Evolutionary conservation across 2,329 filamentous ascomycete genomes (phyloP), one percentile per base, ranked within the genome.

Genomic region (Epichloe festucae): DNA sequence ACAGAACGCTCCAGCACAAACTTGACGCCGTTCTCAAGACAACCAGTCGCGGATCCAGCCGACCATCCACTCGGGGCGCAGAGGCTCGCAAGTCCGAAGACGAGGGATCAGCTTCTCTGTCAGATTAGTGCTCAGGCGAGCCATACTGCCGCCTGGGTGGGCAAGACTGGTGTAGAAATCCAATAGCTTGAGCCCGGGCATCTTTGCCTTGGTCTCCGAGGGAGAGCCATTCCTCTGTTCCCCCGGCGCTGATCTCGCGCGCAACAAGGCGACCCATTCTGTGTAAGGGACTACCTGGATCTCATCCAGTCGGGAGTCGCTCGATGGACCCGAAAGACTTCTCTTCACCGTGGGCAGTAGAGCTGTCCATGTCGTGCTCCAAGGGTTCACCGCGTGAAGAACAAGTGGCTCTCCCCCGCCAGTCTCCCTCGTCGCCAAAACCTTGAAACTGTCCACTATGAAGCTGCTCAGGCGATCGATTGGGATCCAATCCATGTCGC

Each of bases 401-500:
- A 54, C 47, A 23, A 50, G 42, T 5, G 23, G 45, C 14, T n/a
- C 36, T 11, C 7, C 42, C 5, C 7, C 35, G 11, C 12, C 11
- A 10, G 27, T 15, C 21, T 38, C 7, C 19, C 23, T 21, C n/a
- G 8, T 14, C 7, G 36, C 31, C 39, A 40, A 34, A 49, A 39
- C 34, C n/a, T 19, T 36, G 12, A 35, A 11, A 14, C 31, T 14
- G 19, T 53, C 51, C 10, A 53, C 17, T 15, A 54, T 42, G 17
- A 53, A 31, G 4, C 34, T 41, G 34, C 34, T 45, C 39, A 55
- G 23, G 11, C 27, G 17, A 38, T 55, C 51, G 34, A 48, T 34
- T 5, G 53, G 53, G 6, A 55, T 53, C 53, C 53, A 55, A n/a
- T 53, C 48, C 17, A 55, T 49, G 12, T 49, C 41, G 34, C 47